phyloP scores from a whole-genome alignment of 495 filamentous ascomycete species.

The Eremomyces bilateralis region DNA sequence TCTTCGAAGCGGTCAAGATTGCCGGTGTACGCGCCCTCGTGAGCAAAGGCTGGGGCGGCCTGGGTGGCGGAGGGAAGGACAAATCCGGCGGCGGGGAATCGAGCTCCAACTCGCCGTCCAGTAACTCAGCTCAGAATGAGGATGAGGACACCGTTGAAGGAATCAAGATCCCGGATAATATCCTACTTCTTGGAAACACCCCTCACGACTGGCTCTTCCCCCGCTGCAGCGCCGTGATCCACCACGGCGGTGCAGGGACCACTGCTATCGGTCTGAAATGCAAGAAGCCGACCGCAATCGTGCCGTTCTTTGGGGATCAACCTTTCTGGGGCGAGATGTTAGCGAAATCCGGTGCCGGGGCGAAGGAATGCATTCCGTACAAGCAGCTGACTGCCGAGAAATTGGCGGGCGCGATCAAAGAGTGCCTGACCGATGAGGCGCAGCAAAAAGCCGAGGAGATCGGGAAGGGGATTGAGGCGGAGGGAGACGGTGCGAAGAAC shows the following conservation, averaged over 20 bases:
- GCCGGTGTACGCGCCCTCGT: constrained; percentile 19
- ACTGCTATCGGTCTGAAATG: constrained; percentile 3
- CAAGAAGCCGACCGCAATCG: constrained; percentile 1
- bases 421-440: constrained; percentile 38
- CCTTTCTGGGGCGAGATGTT: constrained; percentile 7
- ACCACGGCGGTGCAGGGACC: constrained; percentile 8
- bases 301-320: constrained; percentile 8
- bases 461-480: constrained; percentile 35
- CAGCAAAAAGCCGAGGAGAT: constrained; percentile 33
- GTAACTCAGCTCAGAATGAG: no score
- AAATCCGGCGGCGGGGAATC: no score
- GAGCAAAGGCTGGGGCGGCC: constrained; percentile 20
- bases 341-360: constrained; percentile 4
- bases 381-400: constrained; percentile 1
- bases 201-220: constrained; percentile 14
- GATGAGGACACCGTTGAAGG: no score
- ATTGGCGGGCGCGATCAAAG: constrained; percentile 28
- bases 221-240: constrained; percentile 3
- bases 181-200: constrained; percentile 21
- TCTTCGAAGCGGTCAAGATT: constrained; percentile 2
- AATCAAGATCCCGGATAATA: constrained; percentile 12
- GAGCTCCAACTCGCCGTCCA: no score
- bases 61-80: constrained; percentile 9
- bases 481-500: constrained; percentile 54
- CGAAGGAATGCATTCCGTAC: constrained; percentile 16